A percentile compares a stretch with the other conserved stretches of the same genome.
Conservation (phyloP, 208 protist genomes). For the Histomonas meleagridis region DNA sequence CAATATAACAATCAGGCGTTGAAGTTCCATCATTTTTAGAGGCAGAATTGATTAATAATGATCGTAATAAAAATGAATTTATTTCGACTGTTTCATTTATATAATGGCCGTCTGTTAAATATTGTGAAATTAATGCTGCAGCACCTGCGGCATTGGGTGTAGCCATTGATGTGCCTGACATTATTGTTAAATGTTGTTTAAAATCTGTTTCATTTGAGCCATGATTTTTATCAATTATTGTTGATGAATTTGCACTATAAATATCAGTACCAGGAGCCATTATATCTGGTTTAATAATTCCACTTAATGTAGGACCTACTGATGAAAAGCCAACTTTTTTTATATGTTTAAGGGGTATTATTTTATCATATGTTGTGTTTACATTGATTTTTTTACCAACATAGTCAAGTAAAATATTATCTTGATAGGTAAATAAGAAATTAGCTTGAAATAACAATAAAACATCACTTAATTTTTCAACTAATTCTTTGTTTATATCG, state of each 20-base stretch:
- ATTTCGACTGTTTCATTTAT: not conserved
- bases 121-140: not conserved
- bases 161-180: not conserved
- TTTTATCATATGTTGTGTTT: not conserved
- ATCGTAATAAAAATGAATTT: not conserved
- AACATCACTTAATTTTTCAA: not conserved
- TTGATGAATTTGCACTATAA: not conserved
- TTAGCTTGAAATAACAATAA: not conserved
- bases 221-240: not conserved
- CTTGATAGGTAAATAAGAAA: not conserved
- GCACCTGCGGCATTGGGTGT: not conserved
- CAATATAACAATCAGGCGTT: not conserved
- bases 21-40: not conserved
- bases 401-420: not conserved
- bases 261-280: slow-evolving; percentile 40
- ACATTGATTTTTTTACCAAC: not conserved
- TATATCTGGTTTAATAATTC: slow-evolving; percentile 41
- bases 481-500: no score
- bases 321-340: slow-evolving; percentile 40
- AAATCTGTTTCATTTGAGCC: no score
- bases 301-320: slow-evolving; percentile 26
- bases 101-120: not conserved
- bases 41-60: not conserved
- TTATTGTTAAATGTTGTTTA: not conserved
- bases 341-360: not conserved